Conservation (phyloP, 164 flowering plant species). For the Berberis thunbergii region DNA sequence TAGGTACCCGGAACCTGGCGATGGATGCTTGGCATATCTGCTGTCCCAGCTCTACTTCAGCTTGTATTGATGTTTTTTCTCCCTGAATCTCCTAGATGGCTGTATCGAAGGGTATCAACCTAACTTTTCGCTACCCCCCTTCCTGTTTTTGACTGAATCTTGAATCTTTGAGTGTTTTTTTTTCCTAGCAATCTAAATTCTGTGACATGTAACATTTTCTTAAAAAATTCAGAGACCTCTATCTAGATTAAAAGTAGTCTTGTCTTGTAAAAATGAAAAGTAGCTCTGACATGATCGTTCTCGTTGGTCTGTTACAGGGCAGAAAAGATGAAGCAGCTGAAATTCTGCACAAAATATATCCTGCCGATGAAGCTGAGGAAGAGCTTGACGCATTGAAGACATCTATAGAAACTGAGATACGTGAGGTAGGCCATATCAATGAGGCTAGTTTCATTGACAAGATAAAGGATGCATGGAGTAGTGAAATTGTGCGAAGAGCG, state of each 20-base stretch:
- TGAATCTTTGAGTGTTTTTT: no score
- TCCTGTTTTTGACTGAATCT: no score
- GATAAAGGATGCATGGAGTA: slow-evolving; percentile 36
- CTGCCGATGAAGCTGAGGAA: slow-evolving; percentile 41
- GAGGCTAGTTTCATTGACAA: slow-evolving; percentile 17
- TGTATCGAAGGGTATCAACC: slow-evolving; percentile 31
- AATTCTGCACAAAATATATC: slow-evolving; percentile 57
- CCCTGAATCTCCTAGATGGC: slow-evolving; percentile 95
- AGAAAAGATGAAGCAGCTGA: slow-evolving; percentile 46
- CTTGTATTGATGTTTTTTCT: slow-evolving; percentile 59
- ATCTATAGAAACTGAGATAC: slow-evolving; percentile 56
- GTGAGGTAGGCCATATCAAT: slow-evolving; percentile 28
- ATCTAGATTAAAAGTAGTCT: no score
- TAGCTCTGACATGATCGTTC: no score
- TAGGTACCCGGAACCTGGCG: slow-evolving; percentile 73
- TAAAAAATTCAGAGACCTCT: no score
- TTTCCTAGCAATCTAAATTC: no score
- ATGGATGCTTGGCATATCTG: slow-evolving; percentile 95
- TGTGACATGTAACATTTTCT: no score
- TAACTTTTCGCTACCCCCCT: no score
- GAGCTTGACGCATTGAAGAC: slow-evolving; percentile 41
- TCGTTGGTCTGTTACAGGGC: slow-evolving; percentile 9
- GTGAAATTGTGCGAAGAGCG: slow-evolving; percentile 44
- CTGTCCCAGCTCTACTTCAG: slow-evolving; percentile 66
- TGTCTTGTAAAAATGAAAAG: no score